Evolutionary conservation across 148 eudicot species (phyloP), one percentile per base, ranked within the genome.

Genomic region (Chenopodium album): DNA sequence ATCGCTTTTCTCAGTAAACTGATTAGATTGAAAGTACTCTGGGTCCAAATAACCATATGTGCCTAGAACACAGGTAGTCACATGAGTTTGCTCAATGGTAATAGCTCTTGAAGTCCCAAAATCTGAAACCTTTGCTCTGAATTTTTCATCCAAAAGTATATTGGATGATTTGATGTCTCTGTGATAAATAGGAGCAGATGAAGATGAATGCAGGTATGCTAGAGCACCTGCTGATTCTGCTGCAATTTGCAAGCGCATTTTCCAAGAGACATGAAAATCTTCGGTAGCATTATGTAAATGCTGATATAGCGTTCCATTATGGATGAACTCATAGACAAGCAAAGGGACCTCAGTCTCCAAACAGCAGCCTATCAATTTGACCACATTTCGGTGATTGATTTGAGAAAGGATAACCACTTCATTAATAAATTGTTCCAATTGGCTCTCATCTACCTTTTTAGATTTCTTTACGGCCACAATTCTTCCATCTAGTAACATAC

Each of bases 241-340:
- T 9, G 87, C 87, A 73, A 85, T 78, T 81, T 85, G 87, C 28
- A 85, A 78, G 7, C 87, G 81, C 87, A 85, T 81, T 78, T 81
- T 77, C 87, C 87, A 81, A 41, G 79, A 29, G 37, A 34, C 37
- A 34, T 34, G 37, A 34, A 34, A 34, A 34, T 34, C 37, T 34
- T 34, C 37, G 4, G 37, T 34, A 34, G 5, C 37, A 34, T 34
- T 34, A 34, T 34, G 37, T 34, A 34, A 2, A 34, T 34, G 37
- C 37, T 34, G 37, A 34, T 34, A 34, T 34, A 34, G 37, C 37
- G 37, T 34, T 34, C 37, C 37, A 34, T 34, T 34, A 34, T 34
- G 37, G 37, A 34, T 34, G 37, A 34, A 34, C 37, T 34, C 37
- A 34, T 34, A 34, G 37, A 34, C 37, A 34, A 34, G 37, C 37